Base-by-base conservation (phyloP, 2,329 filamentous ascomycete species). In the Phyllosticta ampelicida region DNA sequence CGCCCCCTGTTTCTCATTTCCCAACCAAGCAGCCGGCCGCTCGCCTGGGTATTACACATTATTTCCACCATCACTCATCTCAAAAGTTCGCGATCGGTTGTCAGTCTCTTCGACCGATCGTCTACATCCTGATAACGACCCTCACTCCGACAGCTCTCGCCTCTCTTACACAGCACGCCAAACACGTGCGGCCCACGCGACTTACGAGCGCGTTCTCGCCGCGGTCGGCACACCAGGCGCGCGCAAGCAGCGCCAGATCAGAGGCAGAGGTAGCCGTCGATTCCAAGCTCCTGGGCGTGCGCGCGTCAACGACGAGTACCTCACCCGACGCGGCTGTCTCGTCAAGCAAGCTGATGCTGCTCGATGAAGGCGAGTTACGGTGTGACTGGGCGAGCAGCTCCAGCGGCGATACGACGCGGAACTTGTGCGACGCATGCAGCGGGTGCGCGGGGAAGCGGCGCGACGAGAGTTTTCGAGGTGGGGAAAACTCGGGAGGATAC, bases 151-250 rank as follows among this genome's bases (percentile, higher is more conserved):
- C 68, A 2, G 85, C 87, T 5, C 83, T 83, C 0, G 86, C 87
- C 73, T 92, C 87, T 18, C 88, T 79, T 50, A 92, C 81, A 48
- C 86, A 86, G 70, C 88, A 92, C 3, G 81, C 80, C 36, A 91
- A 70, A 67, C 88, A 92, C 0, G 85, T 86, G 61, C 86, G 77
- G 62, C 82, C 80, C 48, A 79, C 76, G 55, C 86, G 77, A 61
- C 85, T 87, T 62, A 91, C 78, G 18, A 91, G 68, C 20, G 87
- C 87, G 67, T 90, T 86, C 78, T 85, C 85, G 2, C 87, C 87
- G 63, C 80, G 83, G 66, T 88, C 83, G 0, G 87, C 85, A 67
- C 88, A 91, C 63, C 89, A 77, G 1, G 87, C 86, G 53, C 87
- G 77, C 1, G 85, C 85, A 55, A 91, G 72, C 9, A 90, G 78